phyloP scores from a whole-genome alignment of 2,329 filamentous ascomycete species.

The Aspergillus eucalypticola region DNA sequence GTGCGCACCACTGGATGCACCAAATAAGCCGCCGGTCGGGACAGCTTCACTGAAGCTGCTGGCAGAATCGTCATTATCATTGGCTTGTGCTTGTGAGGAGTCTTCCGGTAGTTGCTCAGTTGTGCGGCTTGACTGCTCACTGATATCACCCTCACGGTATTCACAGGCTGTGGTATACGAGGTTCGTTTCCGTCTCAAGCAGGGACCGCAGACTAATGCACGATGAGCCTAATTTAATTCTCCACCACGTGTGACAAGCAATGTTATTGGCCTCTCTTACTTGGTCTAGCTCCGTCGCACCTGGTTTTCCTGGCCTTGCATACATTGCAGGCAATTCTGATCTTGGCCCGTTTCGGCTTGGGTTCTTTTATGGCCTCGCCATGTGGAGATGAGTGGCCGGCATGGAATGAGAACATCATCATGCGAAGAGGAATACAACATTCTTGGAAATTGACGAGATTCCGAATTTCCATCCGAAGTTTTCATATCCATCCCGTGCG shows the following conservation, averaged over 20 bases:
- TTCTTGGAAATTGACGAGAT: too few species aligned
- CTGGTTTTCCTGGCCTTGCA: neutral
- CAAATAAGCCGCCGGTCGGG: neutral
- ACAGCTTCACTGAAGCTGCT: neutral
- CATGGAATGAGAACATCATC: slow-evolving; percentile 2
- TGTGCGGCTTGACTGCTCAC: neutral
- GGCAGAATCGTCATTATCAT: neutral
- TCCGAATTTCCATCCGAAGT: too few species aligned
- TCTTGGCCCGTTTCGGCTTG: neutral
- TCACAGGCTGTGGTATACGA: neutral
- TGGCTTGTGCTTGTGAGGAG: too few species aligned
- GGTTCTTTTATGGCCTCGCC: neutral
- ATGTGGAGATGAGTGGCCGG: neutral
- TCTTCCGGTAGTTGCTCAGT: neutral
- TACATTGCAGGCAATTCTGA: neutral
- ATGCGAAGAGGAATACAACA: neutral
- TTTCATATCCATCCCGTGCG: too few species aligned
- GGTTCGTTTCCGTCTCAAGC: slow-evolving; percentile 7
- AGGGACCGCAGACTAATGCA: slow-evolving; percentile 14
- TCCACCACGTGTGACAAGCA: slow-evolving; percentile 1
- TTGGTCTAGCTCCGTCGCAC: neutral
- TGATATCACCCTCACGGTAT: neutral
- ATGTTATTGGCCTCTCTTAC: neutral
- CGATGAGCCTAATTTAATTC: neutral
- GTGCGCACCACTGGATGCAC: neutral